Base-by-base conservation (phyloP, 179 eudicot genomes). In the Gypsophila paniculata region DNA sequence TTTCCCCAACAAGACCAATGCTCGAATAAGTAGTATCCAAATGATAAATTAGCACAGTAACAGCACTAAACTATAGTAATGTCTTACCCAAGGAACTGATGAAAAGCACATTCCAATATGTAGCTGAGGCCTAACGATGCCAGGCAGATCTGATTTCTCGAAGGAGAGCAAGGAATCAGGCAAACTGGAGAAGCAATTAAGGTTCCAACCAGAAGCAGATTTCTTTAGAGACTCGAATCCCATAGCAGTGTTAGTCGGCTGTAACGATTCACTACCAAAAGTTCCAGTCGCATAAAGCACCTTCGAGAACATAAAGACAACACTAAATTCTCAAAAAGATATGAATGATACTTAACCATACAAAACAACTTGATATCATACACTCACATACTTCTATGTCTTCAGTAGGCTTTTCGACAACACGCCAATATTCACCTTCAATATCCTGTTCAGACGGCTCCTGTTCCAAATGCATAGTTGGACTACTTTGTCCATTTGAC, bases 101-200 rank as follows among this genome's bases (percentile, higher is more conserved):
- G 98, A 85, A 79, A 93, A 89, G 81, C 97, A 93, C 98, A 91
- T 93, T 75, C 98, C 98, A 8, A 89, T 71, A 65, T 72, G 86
- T 36, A 93, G 77, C 76, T 72, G 84, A 80, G 96, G 91, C 70
- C 65, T 44, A 59, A 79, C 73, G 73, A 77, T 46, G 22, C 77
- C 60, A 57, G 88, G 84, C 49, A 74, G 77, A 23, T 71, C 76
- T 32, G 54, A 59, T 34, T 74, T 84, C 72, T 86, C 96, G 65
- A 86, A 86, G 54, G 82, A 76, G 69, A 93, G 90, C 80, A 93
- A 85, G 76, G 98, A 93, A 74, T 85, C 87, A 70, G 91, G 88
- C 71, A 86, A 80, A 73, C 78, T 86, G n/a, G 87, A 75, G 51
- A 77, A 70, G 74, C 83, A 76, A 74, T 84, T 84, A 72, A 93